phyloP scores from a whole-genome alignment of 805 yeast species.

The Candida pseudofarinosa region DNA sequence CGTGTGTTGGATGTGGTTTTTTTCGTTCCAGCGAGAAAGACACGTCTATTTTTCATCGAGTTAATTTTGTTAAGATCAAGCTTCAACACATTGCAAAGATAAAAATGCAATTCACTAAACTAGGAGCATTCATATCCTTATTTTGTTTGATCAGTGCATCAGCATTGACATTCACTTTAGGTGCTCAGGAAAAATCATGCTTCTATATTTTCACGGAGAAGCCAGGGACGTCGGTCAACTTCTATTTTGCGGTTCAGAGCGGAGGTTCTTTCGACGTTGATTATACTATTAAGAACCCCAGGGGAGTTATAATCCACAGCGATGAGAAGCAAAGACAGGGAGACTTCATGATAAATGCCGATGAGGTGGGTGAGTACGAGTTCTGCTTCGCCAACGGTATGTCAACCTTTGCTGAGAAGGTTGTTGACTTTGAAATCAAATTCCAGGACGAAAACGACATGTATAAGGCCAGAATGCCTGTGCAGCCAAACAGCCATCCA shows the following conservation, averaged over 20 bases:
- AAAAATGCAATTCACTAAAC: slow-evolving; percentile 11
- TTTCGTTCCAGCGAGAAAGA: neutral
- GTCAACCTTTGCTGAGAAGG: slow-evolving; percentile 78
- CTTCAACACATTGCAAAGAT: neutral
- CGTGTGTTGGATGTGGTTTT: neutral
- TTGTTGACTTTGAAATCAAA: slow-evolving; percentile 73
- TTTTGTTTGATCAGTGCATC: slow-evolving; percentile 38
- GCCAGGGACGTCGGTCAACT: slow-evolving; percentile 59
- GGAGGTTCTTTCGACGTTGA: slow-evolving; percentile 82
- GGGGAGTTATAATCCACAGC: slow-evolving; percentile 46
- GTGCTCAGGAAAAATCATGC: slow-evolving; percentile 73
- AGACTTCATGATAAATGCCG: slow-evolving; percentile 69
- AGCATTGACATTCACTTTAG: slow-evolving; percentile 68
- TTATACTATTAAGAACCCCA: slow-evolving; percentile 59
- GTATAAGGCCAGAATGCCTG: slow-evolving; percentile 62
- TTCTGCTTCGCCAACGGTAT: slow-evolving; percentile 81
- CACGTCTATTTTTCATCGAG: neutral
- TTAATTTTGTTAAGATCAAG: neutral
- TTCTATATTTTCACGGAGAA: slow-evolving; percentile 64
- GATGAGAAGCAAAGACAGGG: slow-evolving; percentile 72
- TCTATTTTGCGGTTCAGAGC: slow-evolving; percentile 78
- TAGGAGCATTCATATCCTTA: slow-evolving; percentile 17
- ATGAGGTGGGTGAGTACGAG: slow-evolving; percentile 71
- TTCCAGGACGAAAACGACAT: slow-evolving; percentile 32
- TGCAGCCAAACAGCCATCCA: slow-evolving; percentile 43